A percentile compares a stretch with the other conserved stretches of the same genome.
Conservation (phyloP, 768 basidiomycete species). For the Phlebiopsis gigantea region DNA sequence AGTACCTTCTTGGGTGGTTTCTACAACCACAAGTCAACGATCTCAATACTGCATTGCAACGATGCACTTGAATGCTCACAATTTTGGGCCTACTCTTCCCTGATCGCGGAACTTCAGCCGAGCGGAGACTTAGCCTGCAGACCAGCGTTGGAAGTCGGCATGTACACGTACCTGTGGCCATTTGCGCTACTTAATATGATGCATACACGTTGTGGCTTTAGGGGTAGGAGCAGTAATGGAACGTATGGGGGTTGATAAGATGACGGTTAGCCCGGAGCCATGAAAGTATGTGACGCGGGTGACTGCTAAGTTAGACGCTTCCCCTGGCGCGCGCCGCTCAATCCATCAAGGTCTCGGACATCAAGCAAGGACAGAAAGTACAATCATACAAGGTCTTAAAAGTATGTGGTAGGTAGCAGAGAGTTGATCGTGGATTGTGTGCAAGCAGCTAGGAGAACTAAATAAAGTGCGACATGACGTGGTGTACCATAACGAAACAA, state of each 20-base stretch:
- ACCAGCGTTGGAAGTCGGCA: neutral
- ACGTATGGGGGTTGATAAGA: neutral
- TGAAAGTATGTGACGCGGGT: neutral
- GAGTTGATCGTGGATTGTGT: neutral
- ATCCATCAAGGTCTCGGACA: neutral
- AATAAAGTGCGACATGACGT: neutral
- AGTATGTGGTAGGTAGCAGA: neutral
- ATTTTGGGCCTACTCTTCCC: slow-evolving; percentile 32
- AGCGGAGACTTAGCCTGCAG: too few relatives aligned
- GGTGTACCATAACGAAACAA: neutral
- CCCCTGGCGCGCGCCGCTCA: neutral
- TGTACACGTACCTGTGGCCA: slow-evolving; percentile 23
- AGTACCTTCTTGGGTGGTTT: slow-evolving; percentile 44
- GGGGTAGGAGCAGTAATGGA: neutral
- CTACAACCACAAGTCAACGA: slow-evolving; percentile 23
- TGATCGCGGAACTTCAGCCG: slow-evolving; percentile 7
- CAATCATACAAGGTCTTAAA: neutral
- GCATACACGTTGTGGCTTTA: neutral
- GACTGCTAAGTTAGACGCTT: neutral
- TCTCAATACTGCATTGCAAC: slow-evolving; percentile 17
- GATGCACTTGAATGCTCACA: slow-evolving; percentile 30
- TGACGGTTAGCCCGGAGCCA: too few relatives aligned
- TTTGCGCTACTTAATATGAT: neutral
- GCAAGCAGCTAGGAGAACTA: neutral
- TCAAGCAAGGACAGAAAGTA: neutral